A percentile compares a stretch with the other conserved stretches of the same genome.
phyloP scores from a whole-genome alignment of 352 stramenopile genomes.

The Phytopythium helicoides region DNA sequence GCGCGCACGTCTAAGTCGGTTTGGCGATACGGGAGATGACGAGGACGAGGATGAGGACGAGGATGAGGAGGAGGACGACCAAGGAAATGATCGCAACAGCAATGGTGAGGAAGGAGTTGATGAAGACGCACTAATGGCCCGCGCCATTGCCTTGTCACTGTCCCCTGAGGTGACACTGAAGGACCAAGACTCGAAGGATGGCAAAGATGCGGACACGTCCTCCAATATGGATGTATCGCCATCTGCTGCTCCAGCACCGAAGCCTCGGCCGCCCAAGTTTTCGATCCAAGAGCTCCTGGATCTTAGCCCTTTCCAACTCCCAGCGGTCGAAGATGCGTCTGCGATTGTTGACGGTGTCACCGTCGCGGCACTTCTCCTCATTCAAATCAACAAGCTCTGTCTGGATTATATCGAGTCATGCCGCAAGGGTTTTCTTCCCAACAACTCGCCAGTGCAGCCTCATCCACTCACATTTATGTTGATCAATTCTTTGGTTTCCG shows the following conservation, averaged over 20 bases:
- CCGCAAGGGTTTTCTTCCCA: slow-evolving; percentile 59
- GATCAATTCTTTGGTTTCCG: slow-evolving; percentile 74
- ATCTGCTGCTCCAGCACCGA: slow-evolving; percentile 13
- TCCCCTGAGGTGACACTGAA: slow-evolving; percentile 75
- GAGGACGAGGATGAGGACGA: slow-evolving; percentile 57
- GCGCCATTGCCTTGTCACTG: slow-evolving; percentile 84
- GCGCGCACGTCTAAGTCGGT: slow-evolving; percentile 61
- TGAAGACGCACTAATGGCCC: slow-evolving; percentile 88
- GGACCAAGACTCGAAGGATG: slow-evolving; percentile 35
- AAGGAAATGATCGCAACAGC: slow-evolving; percentile 40
- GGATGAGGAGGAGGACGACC: slow-evolving; percentile 51
- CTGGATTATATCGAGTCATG: slow-evolving; percentile 76
- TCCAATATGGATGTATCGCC: slow-evolving; percentile 14
- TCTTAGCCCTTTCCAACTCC: slow-evolving; percentile 63
- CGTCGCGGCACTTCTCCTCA: slow-evolving; percentile 52
- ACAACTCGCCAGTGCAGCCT: slow-evolving; percentile 60
- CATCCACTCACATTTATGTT: slow-evolving; percentile 89
- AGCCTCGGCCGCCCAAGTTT: slow-evolving; percentile 51
- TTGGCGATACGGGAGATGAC: slow-evolving; percentile 50
- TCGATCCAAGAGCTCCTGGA: slow-evolving; percentile 67
- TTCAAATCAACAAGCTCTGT: slow-evolving; percentile 65
- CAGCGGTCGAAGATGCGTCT: slow-evolving; percentile 20
- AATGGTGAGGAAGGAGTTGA: slow-evolving; percentile 71
- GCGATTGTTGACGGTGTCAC: slow-evolving; percentile 45
- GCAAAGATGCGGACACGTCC: slow-evolving; percentile 9